These are phyloP conservation scores for Quercus alba DNA, from an alignment of 306 rosid species.

Conservation along the genomic window DNA sequence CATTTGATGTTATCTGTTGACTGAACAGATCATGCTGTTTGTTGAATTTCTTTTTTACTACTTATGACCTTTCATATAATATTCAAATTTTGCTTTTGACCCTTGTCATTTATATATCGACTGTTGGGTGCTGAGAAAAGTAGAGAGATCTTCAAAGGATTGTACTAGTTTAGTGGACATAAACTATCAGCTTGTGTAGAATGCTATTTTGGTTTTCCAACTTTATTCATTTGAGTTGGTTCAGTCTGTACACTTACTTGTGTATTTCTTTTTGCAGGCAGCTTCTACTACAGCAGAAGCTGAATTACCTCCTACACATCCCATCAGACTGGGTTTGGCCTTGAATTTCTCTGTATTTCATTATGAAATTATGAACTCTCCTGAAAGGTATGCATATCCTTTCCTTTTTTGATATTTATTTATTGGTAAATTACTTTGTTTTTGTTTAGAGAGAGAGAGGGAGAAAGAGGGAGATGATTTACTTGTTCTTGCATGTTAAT, in stretches of 20 bases:
- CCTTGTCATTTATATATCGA: background rate
- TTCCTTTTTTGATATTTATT: background rate
- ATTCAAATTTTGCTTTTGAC: background rate
- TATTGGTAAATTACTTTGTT: background rate
- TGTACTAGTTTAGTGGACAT: background rate
- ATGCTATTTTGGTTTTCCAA: background rate
- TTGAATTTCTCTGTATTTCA: constrained; percentile 34
- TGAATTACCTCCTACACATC: constrained; percentile 20
- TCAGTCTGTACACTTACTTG: background rate
- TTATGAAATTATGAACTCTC: constrained; percentile 29
- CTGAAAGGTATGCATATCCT: constrained; percentile 18
- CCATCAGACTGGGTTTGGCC: constrained; percentile 26
- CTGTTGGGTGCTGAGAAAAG: background rate
- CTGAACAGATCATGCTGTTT: background rate
- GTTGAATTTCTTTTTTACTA: background rate
- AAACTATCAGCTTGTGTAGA: background rate
- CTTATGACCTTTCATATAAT: background rate
- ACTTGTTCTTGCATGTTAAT: constrained; percentile 13
- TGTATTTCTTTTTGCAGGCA: constrained; percentile 21
- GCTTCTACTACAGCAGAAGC: constrained; percentile 51
- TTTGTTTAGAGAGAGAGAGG: background rate
- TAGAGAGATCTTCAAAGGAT: background rate
- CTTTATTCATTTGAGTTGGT: background rate
- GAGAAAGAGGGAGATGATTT: background rate
- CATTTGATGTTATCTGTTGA: background rate